Conservation (phyloP, 2,329 filamentous ascomycete genomes). For the Aspergillus sp. region DNA sequence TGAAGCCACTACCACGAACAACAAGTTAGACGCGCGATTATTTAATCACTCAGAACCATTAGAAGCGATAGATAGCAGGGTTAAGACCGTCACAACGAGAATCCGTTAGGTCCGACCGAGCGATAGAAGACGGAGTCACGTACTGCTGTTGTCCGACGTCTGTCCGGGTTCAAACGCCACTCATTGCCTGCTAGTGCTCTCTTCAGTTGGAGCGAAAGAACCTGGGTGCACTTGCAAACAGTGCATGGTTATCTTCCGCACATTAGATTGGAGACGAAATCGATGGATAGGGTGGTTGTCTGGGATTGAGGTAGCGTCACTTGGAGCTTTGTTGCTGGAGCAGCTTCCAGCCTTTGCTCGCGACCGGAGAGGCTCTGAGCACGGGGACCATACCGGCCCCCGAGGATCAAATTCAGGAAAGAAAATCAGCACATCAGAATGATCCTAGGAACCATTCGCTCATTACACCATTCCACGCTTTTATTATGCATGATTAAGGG, state of each 20-base stretch:
- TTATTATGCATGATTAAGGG: background rate
- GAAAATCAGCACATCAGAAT: background rate
- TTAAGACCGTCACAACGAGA: conserved; percentile 2
- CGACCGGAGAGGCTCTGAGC: conserved; percentile 15
- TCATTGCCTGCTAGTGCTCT: conserved; percentile 22
- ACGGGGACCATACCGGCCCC: conserved; percentile 8
- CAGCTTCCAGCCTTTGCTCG: conserved; percentile 7
- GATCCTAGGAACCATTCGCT: background rate
- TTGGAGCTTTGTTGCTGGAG: conserved; percentile 13
- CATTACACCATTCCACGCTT: background rate
- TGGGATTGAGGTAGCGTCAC: conserved; percentile 3
- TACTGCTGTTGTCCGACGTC: conserved; percentile 20
- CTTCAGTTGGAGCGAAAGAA: conserved; percentile 18
- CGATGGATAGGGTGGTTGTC: conserved; percentile 7
- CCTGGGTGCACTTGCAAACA: conserved; percentile 17
- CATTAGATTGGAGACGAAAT: conserved; percentile 6
- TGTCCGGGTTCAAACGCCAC: conserved; percentile 16
- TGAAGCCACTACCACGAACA: conserved; percentile 36
- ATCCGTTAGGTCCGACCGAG: conserved; percentile 10
- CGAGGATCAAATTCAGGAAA: background rate
- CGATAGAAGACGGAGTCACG: conserved; percentile 14
- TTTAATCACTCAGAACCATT: background rate
- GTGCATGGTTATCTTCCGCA: conserved; percentile 26
- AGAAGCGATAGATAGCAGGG: background rate
- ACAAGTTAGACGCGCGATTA: conserved; percentile 12